phyloP scores from a whole-genome alignment of 345 rosid genomes.

The Populus pruinosa region DNA sequence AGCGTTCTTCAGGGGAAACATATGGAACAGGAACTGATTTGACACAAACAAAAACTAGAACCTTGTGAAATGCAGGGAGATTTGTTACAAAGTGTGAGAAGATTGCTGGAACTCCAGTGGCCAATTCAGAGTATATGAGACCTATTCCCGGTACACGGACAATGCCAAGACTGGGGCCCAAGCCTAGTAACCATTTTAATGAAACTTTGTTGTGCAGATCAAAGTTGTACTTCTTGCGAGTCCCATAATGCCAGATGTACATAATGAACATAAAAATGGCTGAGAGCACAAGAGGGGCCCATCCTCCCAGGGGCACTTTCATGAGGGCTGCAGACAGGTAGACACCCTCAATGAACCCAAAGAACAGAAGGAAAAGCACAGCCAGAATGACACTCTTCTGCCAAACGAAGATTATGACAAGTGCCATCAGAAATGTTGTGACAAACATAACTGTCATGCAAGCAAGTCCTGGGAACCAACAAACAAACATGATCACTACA shows the following conservation, averaged over 20 bases:
- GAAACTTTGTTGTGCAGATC: slow-evolving; percentile 97
- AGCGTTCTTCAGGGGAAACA: slow-evolving; percentile 86
- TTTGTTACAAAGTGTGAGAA: slow-evolving; percentile 96
- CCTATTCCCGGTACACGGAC: slow-evolving; percentile 97
- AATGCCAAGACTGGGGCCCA: slow-evolving; percentile 95
- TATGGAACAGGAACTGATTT: slow-evolving; percentile 93
- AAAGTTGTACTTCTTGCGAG: slow-evolving; percentile 79
- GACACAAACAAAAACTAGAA: slow-evolving; percentile 85
- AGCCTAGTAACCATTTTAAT: slow-evolving; percentile 77
- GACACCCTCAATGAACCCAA: slow-evolving; percentile 71
- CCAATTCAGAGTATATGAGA: slow-evolving; percentile 84
- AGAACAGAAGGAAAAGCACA: slow-evolving; percentile 53
- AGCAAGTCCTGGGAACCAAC: slow-evolving; percentile 67
- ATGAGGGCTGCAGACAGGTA: slow-evolving; percentile 80
- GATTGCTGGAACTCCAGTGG: slow-evolving; percentile 89
- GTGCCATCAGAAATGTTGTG: slow-evolving; percentile 90
- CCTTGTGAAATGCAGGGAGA: slow-evolving; percentile 90
- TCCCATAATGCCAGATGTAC: slow-evolving; percentile 94
- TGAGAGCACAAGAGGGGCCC: slow-evolving; percentile 82
- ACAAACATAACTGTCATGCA: slow-evolving; percentile 80
- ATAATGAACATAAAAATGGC: slow-evolving; percentile 61
- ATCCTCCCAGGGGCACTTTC: slow-evolving; percentile 85
- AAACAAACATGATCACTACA: slow-evolving; percentile 3
- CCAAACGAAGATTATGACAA: slow-evolving; percentile 79
- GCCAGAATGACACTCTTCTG: slow-evolving; percentile 54